phyloP scores from a whole-genome alignment of 2,329 filamentous ascomycete species.

The Ophiostoma ulmi region DNA sequence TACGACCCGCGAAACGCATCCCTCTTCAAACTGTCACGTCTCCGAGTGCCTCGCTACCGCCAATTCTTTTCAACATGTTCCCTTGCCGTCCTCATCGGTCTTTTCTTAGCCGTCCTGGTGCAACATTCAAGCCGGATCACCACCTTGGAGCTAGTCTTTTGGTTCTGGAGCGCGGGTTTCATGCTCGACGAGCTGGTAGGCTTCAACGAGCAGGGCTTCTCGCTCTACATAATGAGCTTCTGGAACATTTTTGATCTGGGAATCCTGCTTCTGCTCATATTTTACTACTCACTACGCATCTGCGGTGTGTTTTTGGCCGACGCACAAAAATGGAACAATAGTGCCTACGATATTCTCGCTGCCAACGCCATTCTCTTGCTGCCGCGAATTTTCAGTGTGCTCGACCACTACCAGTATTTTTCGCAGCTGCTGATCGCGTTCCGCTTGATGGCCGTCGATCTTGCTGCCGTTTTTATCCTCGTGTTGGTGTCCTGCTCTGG shows the following conservation, averaged over 20 bases:
- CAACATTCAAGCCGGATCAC: slow-evolving; percentile 76
- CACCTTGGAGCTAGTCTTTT: slow-evolving; percentile 79
- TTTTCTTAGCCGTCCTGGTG: slow-evolving; percentile 78
- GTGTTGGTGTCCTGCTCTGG: slow-evolving; percentile 86
- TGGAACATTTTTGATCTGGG: slow-evolving; percentile 96
- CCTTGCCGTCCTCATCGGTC: slow-evolving; percentile 73
- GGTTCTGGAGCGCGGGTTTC: slow-evolving; percentile 96
- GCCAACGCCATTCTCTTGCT: slow-evolving; percentile 85
- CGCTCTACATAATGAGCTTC: slow-evolving; percentile 93
- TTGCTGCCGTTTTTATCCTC: slow-evolving; percentile 76
- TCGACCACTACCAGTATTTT: slow-evolving; percentile 95
- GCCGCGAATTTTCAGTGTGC: slow-evolving; percentile 82
- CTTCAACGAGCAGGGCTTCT: slow-evolving; percentile 95
- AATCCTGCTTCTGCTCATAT: slow-evolving; percentile 76
- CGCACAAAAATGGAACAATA: slow-evolving; percentile 66
- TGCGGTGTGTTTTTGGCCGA: slow-evolving; percentile 83
- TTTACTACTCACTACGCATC: slow-evolving; percentile 84
- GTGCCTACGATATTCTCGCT: slow-evolving; percentile 90
- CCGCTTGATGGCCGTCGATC: slow-evolving; percentile 84
- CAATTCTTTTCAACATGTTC: slow-evolving; percentile 86
- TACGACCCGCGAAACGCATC: slow-evolving; percentile 91
- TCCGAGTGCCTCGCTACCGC: slow-evolving; percentile 86
- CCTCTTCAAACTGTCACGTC: slow-evolving; percentile 80
- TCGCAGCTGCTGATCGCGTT: slow-evolving; percentile 92
- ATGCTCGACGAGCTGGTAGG: slow-evolving; percentile 95